Evolutionary conservation across 2,329 filamentous ascomycete species (phyloP), one percentile per base, ranked within the genome.

Genomic region (Botrytis aclada): DNA sequence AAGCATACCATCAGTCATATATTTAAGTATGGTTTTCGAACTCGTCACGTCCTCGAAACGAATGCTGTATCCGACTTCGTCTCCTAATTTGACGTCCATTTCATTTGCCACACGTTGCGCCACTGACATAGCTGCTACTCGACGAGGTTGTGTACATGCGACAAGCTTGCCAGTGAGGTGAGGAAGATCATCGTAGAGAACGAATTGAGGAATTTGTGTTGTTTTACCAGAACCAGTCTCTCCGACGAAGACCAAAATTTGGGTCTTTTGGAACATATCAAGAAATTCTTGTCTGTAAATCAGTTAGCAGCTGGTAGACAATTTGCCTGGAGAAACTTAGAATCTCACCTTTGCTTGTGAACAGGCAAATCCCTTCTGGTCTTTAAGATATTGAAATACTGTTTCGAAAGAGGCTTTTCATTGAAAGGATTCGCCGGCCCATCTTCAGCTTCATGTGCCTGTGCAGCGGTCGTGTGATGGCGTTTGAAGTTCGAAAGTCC

Each of bases 1-100:
- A 79, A 99, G 90, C 92, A 99, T 98, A 89, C 97, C 97, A 81
- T 99, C 96, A 62, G 97, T 99, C 96, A 99, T 99, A 86, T 99
- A 99, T 86, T 99, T 99, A 81, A 99, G 89, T 74, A 97, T 89
- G 1, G 96, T 99, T 83, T 93, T 94, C 73, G 90, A 89, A 69
- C 92, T 89, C 1, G 96, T 98, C 85, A 90, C 93, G 82, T 99
- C 96, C 83, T 99, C 97, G 83, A 99, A 99, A 86, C 96, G 94
- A 82, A 99, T 98, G 82, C 93, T 98, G 85, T 98, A 99, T 83
- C 96, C 96, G 72, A 99, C 95, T 84, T 98, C 95, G 77, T 98
- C 90, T 74, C 96, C 96, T 39, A 99, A 88, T 74, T 88, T 90
- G 77, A 98, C 95, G 81, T 98, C 96, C 87, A 99, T 92, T 84